Evolutionary conservation across 768 basidiomycete genomes (phyloP), one percentile per base, ranked within the genome.

Genomic region (Gelatoporia subvermispora): DNA sequence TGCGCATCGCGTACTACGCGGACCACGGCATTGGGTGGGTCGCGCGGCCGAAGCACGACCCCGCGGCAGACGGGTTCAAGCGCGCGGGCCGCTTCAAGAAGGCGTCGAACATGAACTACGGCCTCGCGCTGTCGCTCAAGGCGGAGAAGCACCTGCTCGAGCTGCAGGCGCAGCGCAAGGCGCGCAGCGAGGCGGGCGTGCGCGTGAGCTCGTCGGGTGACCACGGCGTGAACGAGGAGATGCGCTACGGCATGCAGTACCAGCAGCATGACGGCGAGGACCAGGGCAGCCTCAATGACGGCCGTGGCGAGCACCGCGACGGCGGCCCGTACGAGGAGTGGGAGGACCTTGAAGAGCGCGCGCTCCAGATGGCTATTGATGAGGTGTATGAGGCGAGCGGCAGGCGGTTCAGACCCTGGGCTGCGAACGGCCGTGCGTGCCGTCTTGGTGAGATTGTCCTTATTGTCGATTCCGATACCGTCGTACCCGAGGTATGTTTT

Each of bases 181-280:
- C 42, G 44, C 54, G 47, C 36, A 47, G 56, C 54, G 47, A 38
- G 45, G 54, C 36, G 10, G 43, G 20, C 28, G 35, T 28, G 23
- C 56, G 57, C 43, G 49, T 55, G 51, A 37, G 56, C 54, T 56
- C 65, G 60, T 51, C 66, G 11, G 60, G 55, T 44, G 37, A 64
- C 20, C 55, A 64, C 48, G 55, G 56, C 35, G 9, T 50, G 22
- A 61, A 60, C n/a, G 69, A 59, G 21, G 60, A 68, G 4, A 63
- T 68, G 43, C 73, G 75, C 51, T 80, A 78, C 45, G 86, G 85
- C 21, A 72, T 79, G 56, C 82, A 85, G 62, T 81, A 82, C 56
- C 80, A 81, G 62, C 80, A 82, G 43, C 75, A 72, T 25, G 74
- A 77, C 23, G 77, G 85, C n/a, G 80, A 79, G 54, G 82, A 88